Evolutionary conservation across 202 grass and related monocot species (phyloP), one percentile per base, ranked within the genome.

Genomic region (Zizania palustris): DNA sequence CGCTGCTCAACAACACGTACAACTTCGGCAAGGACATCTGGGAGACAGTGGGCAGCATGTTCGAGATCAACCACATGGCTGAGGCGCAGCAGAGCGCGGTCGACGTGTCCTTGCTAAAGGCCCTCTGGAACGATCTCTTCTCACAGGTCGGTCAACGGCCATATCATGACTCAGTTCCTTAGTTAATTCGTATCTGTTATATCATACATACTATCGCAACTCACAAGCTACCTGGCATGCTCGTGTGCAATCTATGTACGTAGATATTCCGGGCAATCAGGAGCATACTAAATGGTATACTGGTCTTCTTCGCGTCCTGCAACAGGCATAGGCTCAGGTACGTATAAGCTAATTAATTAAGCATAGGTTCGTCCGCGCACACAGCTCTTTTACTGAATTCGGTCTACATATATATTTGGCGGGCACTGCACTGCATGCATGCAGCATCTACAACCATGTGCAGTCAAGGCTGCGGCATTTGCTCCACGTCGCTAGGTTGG

Each of bases 51-150:
- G 85, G 81, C 46, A 51, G 78, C 67, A 84, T 97, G 66, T 91
- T 91, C 35, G 74, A 82, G 74, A 71, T 91, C 43, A 84, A 92
- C 72, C 76, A 88, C 77, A 83, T 85, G 85, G 85, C 88, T 2
- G 86, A 89, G 81, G 58, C 74, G 48, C 60, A 86, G 50, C 80
- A 82, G n/a, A 80, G 75, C 53, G 22, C 74, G 13, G 84, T 82
- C 8, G 88, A 93, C 60, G 75, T 88, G 18, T 85, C 91, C 40
- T 71, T 87, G 22, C 88, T 83, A 75, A 88, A 72, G 53, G 65
- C 77, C 7, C 74, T 89, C 22, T 97, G 93, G 93, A 93, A 93
- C 48, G 90, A 93, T 37, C 82, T 93, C 72, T 97, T 97, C 67
- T 91, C 90, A 0, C 91, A 91, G 82, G 88, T 92, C 28, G 28